phyloP scores from a whole-genome alignment of 2,329 filamentous ascomycete species.

The Fonsecaea monophora region DNA sequence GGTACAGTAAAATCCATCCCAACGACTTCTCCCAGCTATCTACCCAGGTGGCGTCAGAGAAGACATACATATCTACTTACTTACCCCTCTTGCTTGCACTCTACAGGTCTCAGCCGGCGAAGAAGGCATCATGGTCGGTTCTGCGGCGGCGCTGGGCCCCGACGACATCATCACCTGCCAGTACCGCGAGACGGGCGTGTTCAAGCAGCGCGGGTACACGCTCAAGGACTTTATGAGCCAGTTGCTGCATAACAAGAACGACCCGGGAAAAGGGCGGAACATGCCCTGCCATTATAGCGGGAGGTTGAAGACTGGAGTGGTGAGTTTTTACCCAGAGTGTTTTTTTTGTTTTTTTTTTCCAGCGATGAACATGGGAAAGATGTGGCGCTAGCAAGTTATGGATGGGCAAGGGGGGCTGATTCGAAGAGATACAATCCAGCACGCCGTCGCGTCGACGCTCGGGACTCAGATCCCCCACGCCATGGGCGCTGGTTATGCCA shows the following conservation, averaged over 20 bases:
- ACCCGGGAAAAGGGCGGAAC: constrained; percentile 81
- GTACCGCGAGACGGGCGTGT: constrained; percentile 91
- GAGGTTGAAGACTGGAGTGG: constrained; percentile 70
- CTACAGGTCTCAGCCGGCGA: constrained; percentile 72
- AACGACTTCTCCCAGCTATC: not conserved
- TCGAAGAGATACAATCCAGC: constrained; percentile 48
- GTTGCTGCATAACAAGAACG: constrained; percentile 83
- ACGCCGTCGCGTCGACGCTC: constrained; percentile 83
- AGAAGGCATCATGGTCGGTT: constrained; percentile 90
- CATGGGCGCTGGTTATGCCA: constrained; percentile 81
- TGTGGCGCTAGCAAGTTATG: not conserved
- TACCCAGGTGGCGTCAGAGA: too few species aligned
- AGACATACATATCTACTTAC: too few species aligned
- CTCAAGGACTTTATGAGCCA: constrained; percentile 92
- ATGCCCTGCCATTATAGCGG: constrained; percentile 96
- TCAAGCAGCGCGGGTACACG: constrained; percentile 84
- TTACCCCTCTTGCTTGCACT: not conserved
- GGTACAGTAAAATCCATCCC: constrained; percentile 55
- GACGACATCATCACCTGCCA: constrained; percentile 91
- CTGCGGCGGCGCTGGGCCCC: constrained; percentile 77
- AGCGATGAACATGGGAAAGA: too few species aligned
- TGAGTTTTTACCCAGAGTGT: constrained; percentile 2
- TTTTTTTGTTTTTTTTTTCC: too few species aligned
- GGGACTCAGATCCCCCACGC: constrained; percentile 91
- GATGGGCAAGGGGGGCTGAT: not conserved